Evolutionary conservation across 371 early-diverging fungal species (phyloP), one percentile per base, ranked within the genome.

Genomic region (Haplosporangium sp.): DNA sequence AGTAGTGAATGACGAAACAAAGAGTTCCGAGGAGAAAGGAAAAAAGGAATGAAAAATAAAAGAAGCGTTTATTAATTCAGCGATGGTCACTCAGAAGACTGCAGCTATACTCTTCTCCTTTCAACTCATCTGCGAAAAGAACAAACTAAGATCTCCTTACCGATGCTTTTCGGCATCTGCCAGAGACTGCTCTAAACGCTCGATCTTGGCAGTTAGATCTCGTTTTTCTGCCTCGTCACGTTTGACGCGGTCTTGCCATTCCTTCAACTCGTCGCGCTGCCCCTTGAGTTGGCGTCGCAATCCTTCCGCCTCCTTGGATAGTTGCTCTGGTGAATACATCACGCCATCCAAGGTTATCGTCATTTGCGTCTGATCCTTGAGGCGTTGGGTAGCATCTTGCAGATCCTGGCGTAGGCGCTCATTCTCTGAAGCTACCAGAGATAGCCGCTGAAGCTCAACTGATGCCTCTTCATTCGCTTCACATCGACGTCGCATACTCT

Each of bases 271-370:
- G 5, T 29, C 47, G 7, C 63, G 66, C 45, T 76, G 76, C 11
- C 71, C 76, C 53, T 70, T 69, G 20, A 76, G 63, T 46, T 76
- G 76, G 8, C 76, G 69, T 13, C 71, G 70, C 14, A 76, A 63
- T 1, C 70, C 71, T 16, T 76, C 71, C 21, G 64, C 50, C 51
- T 75, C 70, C 16, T 57, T 55, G 23, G 62, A 46, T 10, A 75
- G 62, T 40, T 69, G 75, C 18, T 69, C 75, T 8, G 66, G 37
- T 2, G 66, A 55, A 43, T 47, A 42, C 4, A 36, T 10, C 16
- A 37, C 47, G 18, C 40, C 54, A 16, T 59, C 59, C 21, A 52
- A 40, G 1, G 55, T 11, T 0, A 36, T 5, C 10, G 43, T 61
- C 38, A 42, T 16, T 14, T 18, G 3, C 2, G 18, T 16, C 1